phyloP scores from a whole-genome alignment of 306 rosid genomes.

The Fragaria iinumae region DNA sequence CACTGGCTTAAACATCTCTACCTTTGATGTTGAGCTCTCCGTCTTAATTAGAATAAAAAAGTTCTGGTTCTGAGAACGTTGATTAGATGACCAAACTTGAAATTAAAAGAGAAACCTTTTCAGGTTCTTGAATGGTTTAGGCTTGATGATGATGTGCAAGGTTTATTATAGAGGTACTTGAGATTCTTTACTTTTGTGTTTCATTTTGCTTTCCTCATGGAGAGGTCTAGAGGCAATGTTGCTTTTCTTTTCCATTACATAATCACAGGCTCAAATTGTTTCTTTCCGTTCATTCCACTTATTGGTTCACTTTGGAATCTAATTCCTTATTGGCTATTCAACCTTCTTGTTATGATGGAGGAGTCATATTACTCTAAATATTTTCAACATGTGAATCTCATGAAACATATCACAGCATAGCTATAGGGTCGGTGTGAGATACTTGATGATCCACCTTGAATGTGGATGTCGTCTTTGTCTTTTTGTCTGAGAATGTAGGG shows the following conservation, averaged over 20 bases:
- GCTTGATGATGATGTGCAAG: slow-evolving; percentile 11
- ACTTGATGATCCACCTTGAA: background rate
- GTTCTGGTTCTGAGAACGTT: background rate
- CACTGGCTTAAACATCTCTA: slow-evolving; percentile 39
- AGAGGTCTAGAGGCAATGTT: slow-evolving; percentile 24
- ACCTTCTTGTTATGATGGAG: background rate
- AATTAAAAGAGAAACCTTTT: background rate
- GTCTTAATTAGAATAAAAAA: slow-evolving; percentile 20
- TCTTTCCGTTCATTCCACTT: slow-evolving; percentile 12
- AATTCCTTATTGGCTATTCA: background rate
- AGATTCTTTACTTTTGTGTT: slow-evolving; percentile 27
- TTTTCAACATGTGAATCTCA: background rate
- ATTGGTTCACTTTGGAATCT: slow-evolving; percentile 18
- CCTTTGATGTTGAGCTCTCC: slow-evolving; percentile 46
- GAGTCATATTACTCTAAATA: background rate
- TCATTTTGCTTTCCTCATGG: slow-evolving; percentile 23
- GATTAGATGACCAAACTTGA: background rate
- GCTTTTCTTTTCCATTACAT: slow-evolving; percentile 48
- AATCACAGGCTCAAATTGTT: slow-evolving; percentile 12
- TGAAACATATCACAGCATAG: background rate
- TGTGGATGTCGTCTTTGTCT: background rate
- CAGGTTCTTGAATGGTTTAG: slow-evolving; percentile 15
- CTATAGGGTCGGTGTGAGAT: background rate
- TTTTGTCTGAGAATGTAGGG: background rate
- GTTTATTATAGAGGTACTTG: background rate